phyloP scores from a whole-genome alignment of 306 rosid genomes.

The Erythrophleum fordii region DNA sequence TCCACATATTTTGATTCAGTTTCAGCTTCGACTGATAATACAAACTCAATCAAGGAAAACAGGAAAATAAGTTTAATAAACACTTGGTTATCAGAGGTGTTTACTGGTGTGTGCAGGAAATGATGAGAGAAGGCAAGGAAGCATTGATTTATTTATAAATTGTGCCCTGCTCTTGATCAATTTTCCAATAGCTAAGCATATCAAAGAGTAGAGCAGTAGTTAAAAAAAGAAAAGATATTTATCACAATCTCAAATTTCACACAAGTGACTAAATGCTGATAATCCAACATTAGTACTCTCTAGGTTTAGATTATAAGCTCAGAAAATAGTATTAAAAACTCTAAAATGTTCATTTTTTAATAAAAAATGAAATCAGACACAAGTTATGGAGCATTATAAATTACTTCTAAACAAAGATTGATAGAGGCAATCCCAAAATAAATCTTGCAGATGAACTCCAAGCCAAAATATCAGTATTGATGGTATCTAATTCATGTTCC shows the following conservation, averaged over 20 bases:
- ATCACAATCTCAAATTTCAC: slow-evolving; percentile 3
- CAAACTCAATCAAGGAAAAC: background rate
- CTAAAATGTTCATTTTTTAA: background rate
- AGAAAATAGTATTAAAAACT: background rate
- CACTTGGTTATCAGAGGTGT: background rate
- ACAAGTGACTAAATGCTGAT: slow-evolving; percentile 4
- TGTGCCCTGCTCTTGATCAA: background rate
- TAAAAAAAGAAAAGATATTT: background rate
- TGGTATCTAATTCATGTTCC: slow-evolving; percentile 22
- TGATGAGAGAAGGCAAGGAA: background rate
- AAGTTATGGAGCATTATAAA: background rate
- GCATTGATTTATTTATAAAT: background rate
- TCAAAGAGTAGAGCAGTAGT: background rate
- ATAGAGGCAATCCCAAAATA: background rate
- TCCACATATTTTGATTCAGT: background rate
- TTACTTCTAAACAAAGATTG: slow-evolving; percentile 2
- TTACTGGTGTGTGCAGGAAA: background rate
- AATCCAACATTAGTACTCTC: slow-evolving; percentile 7
- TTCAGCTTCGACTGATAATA: background rate
- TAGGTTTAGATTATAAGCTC: background rate
- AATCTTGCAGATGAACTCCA: slow-evolving; percentile 6
- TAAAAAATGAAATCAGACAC: slow-evolving; percentile 1
- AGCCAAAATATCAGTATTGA: background rate
- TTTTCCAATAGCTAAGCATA: slow-evolving; percentile 15
- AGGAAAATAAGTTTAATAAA: background rate